These are phyloP conservation scores for Orobanche coerulescens DNA, from an alignment of 257 asterid species.

Conservation along the genomic window DNA sequence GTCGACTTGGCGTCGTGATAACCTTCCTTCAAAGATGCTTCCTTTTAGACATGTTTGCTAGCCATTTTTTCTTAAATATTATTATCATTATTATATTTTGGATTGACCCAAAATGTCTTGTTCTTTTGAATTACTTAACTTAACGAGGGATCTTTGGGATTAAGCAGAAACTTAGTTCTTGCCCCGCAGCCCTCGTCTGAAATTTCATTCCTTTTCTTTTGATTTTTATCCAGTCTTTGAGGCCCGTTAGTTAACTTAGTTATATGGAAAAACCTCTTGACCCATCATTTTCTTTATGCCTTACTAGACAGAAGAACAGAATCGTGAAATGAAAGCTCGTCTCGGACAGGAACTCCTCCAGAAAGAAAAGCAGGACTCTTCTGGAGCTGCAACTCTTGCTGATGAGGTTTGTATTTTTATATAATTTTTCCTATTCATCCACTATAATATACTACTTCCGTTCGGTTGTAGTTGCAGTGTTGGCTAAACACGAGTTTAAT, in stretches of 20 bases:
- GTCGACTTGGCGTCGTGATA: too few relatives aligned
- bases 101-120: background rate
- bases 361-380: constrained; percentile 46
- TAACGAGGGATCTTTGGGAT: background rate
- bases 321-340: constrained; percentile 34
- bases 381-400: constrained; percentile 36
- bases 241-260: background rate
- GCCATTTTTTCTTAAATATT: too few relatives aligned
- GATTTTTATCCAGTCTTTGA: background rate
- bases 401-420: constrained; percentile 36
- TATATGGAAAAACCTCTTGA: background rate
- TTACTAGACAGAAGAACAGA: constrained; percentile 59
- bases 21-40: too few relatives aligned
- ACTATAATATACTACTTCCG: too few relatives aligned
- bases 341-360: constrained; percentile 55
- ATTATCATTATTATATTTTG: background rate
- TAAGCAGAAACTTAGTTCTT: background rate
- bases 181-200: background rate
- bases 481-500: too few relatives aligned
- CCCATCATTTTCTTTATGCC: background rate
- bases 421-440: background rate
- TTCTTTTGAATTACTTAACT: constrained; percentile 6
- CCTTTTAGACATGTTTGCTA: too few relatives aligned
- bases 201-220: background rate
- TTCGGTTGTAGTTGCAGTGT: too few relatives aligned